Percentiles rank a stretch among this genome's conserved stretches.
Conservation (phyloP, 2,329 filamentous ascomycete genomes). For the Colletotrichum coccodes region DNA sequence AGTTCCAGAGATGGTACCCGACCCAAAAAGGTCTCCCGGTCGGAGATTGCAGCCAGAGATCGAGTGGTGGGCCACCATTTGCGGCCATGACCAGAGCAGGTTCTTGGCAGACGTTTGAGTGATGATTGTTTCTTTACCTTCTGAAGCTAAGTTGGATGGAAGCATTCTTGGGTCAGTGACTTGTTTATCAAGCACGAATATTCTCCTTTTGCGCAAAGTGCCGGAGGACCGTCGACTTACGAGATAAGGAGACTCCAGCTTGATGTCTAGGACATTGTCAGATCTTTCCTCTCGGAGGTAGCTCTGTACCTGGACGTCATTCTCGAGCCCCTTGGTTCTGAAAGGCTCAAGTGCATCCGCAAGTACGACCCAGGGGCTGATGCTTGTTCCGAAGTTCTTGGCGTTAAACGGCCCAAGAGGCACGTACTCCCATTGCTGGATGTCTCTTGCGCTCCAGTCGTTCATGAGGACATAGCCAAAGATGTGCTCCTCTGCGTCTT, state of each 20-base stretch:
- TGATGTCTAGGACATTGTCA: constrained; percentile 48
- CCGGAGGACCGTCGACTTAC: constrained; percentile 40
- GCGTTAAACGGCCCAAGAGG: constrained; percentile 71
- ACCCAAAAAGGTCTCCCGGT: constrained; percentile 79
- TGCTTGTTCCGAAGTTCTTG: constrained; percentile 69
- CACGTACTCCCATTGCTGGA: constrained; percentile 70
- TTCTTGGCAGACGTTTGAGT: constrained; percentile 48
- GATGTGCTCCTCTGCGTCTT: constrained; percentile 74
- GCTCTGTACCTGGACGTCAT: constrained; percentile 45
- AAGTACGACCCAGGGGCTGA: constrained; percentile 71
- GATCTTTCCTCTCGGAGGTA: constrained; percentile 65
- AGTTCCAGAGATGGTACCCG: constrained; percentile 78
- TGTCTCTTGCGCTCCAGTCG: constrained; percentile 71
- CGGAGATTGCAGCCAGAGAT: constrained; percentile 80
- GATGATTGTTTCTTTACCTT: constrained; percentile 46
- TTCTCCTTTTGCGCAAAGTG: too few relatives aligned
- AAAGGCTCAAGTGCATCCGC: constrained; percentile 61
- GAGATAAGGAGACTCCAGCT: constrained; percentile 51
- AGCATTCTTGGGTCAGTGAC: background rate
- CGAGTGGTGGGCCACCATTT: constrained; percentile 86
- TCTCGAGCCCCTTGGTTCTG: constrained; percentile 36
- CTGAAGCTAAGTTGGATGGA: constrained; percentile 24
- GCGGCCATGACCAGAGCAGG: constrained; percentile 82
- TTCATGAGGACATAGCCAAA: constrained; percentile 78
- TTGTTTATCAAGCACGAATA: background rate